Evolutionary conservation across 1,284 basidiomycete genomes (phyloP).

Genomic region (Singerocomus inundabilis): DNA sequence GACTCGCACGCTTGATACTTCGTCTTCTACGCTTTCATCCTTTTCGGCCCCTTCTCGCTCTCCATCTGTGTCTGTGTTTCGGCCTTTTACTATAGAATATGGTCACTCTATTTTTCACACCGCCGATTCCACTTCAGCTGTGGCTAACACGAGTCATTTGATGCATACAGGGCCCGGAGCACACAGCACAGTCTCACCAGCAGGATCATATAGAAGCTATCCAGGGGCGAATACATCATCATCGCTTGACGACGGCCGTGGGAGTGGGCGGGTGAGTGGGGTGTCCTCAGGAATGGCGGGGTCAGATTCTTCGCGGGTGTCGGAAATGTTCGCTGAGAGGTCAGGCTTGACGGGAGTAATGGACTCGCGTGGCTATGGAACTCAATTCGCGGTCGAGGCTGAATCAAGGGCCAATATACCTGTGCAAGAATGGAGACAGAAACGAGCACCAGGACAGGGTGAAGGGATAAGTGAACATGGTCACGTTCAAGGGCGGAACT

Average conservation of each 20-base stretch:
- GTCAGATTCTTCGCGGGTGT: slow-evolving; percentile 14
- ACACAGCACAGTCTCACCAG: slow-evolving; percentile 19
- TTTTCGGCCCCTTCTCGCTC: slow-evolving; percentile 2
- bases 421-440: slow-evolving; percentile 4
- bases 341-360: slow-evolving; percentile 3
- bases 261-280: slow-evolving; percentile 14
- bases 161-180: slow-evolving; percentile 14
- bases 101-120: background rate
- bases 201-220: slow-evolving; percentile 24
- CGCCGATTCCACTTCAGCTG: background rate
- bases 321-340: slow-evolving; percentile 1
- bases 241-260: slow-evolving; percentile 17
- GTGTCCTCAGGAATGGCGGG: slow-evolving; percentile 19
- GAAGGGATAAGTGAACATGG: background rate
- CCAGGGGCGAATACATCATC: slow-evolving; percentile 19
- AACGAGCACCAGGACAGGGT: background rate
- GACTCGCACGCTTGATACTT: background rate
- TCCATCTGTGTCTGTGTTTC: background rate
- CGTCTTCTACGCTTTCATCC: slow-evolving; percentile 9
- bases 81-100: background rate
- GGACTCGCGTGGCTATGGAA: background rate
- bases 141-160: slow-evolving; percentile 14
- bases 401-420: background rate
- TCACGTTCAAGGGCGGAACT: background rate
- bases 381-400: background rate